Base-by-base conservation (phyloP, 176 grass and related monocot species). In the Rhynchospora breviuscula region DNA sequence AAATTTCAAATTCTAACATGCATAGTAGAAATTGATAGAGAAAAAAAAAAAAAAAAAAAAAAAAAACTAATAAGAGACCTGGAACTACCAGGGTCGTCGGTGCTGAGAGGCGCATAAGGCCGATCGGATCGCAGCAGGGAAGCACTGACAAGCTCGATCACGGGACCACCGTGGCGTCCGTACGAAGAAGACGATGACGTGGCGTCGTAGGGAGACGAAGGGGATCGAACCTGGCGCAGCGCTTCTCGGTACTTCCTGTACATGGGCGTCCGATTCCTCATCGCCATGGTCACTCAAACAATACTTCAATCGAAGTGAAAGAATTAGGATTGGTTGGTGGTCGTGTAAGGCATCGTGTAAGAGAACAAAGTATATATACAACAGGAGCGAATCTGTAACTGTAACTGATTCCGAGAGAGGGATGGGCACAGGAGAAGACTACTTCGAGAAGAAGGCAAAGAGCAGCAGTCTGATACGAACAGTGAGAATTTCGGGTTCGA, bases 201-300 rank as follows among this genome's bases (percentile, higher is more conserved):
- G 87, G 80, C 48, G 92, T 57, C 67, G 84, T 71, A 61, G 58
- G 88, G 10, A 33, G 84, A 80, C 1, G 90, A 56, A 3, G 91
- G 86, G 68, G 84, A 81, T 53, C 97, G 93, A 40, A 92, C 97
- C 54, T 93, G 89, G 21, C 94, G 94, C 76, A 97, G 90, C 57
- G 92, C 94, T 45, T 97, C 94, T 25, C 94, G 90, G 85, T 99
- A 99, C 85, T 96, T 99, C 78, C 91, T 87, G 78, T 96, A 99
- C 35, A 93, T 86, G 18, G 89, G 83, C 85, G 93, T 99, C 11
- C 97, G 79, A 63, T 99, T 99, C 78, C 97, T 89, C 88, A 66
- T 96, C 71, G 97, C 97, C 93, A 99, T 99, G 89, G 83, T 23
- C 53, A 70, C 56, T 53, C 6, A 13, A 12, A 56, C 35, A 76